Conservation (phyloP, 371 early-diverging fungal species). For the Lichtheimia hyalospora region DNA sequence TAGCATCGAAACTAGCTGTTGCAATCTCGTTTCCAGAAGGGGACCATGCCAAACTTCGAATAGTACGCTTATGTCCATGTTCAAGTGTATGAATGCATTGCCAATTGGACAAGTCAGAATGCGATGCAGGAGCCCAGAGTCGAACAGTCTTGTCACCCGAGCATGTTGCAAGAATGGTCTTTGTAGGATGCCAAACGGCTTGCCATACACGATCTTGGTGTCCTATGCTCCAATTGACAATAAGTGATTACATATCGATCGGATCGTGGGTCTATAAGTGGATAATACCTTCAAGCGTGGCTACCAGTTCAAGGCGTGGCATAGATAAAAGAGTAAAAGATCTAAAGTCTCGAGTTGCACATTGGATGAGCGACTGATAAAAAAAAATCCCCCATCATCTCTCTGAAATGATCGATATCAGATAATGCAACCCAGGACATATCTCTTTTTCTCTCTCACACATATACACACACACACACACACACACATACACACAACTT, state of each 20-base stretch:
- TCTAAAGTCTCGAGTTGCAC: no score
- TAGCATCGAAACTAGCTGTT: constrained; percentile 92
- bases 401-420: no score
- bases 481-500: no score
- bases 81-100: constrained; percentile 77
- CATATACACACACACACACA: background rate
- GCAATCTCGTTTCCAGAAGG: constrained; percentile 79
- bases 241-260: background rate
- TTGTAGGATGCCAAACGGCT: constrained; percentile 86
- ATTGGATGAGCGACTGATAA: background rate
- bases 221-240: constrained; percentile 50
- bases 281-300: constrained; percentile 39
- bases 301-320: constrained; percentile 44
- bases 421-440: background rate
- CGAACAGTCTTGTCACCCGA: constrained; percentile 88
- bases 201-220: constrained; percentile 93
- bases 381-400: background rate
- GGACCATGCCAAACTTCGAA: constrained; percentile 87
- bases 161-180: constrained; percentile 76
- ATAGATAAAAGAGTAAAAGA: constrained; percentile 12
- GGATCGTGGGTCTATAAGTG: background rate
- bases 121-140: constrained; percentile 69
- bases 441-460: background rate
- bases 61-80: constrained; percentile 88
- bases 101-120: constrained; percentile 57